Evolutionary conservation across 2,329 filamentous ascomycete species (phyloP).

Genomic region (Byssochlamys sp.): DNA sequence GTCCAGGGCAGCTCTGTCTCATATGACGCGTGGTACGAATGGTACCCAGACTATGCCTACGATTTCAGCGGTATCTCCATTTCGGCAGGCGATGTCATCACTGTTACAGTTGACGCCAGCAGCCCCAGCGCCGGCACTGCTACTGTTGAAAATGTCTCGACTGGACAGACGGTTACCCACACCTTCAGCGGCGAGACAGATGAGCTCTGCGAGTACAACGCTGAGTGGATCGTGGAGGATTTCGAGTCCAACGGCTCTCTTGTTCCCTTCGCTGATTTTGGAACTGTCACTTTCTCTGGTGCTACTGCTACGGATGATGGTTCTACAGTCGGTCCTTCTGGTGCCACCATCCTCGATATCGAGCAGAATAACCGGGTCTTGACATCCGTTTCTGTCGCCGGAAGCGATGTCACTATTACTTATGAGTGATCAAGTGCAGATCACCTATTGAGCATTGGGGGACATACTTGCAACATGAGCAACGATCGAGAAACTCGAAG

Average conservation of each 20-base stretch:
- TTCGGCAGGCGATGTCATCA: conserved; percentile 35
- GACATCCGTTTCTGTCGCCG: conserved; percentile 19
- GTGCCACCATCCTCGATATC: conserved; percentile 38
- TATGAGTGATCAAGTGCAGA: conserved; percentile 7
- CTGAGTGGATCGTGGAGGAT: conserved; percentile 55
- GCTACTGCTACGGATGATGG: conserved; percentile 24
- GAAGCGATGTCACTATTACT: conserved; percentile 13
- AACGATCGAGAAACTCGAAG: too few species aligned
- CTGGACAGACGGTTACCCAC: conserved; percentile 43
- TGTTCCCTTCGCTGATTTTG: conserved; percentile 40
- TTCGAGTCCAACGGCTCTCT: conserved; percentile 29
- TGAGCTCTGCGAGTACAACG: conserved; percentile 45
- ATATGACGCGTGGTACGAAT: conserved; percentile 52
- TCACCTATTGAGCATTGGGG: background rate
- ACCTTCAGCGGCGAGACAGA: conserved; percentile 36
- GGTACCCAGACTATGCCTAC: conserved; percentile 49
- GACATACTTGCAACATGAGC: too few species aligned
- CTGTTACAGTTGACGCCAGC: conserved; percentile 32
- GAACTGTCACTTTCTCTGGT: conserved; percentile 38
- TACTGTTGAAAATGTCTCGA: conserved; percentile 43
- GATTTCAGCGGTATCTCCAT: conserved; percentile 41
- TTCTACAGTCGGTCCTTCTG: conserved; percentile 24
- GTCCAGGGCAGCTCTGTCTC: conserved; percentile 31
- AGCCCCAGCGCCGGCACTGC: conserved; percentile 35
- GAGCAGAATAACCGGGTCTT: conserved; percentile 30